phyloP scores from a whole-genome alignment of 2,329 filamentous ascomycete genomes.

The Fusarium burgessii region DNA sequence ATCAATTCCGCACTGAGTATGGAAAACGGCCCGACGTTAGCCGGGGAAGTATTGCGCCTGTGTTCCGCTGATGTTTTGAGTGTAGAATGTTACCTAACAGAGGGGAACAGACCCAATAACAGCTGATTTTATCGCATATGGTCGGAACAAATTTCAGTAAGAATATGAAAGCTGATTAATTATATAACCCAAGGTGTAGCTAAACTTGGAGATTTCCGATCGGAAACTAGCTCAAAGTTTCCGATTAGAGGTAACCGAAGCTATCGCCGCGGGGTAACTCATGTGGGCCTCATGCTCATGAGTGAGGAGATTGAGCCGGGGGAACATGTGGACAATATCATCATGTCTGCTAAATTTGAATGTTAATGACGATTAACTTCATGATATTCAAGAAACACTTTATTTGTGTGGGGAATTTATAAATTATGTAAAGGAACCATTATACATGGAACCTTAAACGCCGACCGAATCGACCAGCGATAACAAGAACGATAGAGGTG shows the following conservation, averaged over 20 bases:
- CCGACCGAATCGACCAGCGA: constrained; percentile 38
- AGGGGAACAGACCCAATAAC: not conserved
- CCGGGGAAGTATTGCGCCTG: constrained; percentile 36
- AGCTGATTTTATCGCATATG: constrained; percentile 19
- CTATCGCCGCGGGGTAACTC: constrained; percentile 20
- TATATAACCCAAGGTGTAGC: not conserved
- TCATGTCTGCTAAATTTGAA: constrained; percentile 1
- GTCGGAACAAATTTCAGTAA: not conserved
- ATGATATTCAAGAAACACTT: not conserved
- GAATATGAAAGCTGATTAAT: not conserved
- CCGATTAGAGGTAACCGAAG: constrained; percentile 12
- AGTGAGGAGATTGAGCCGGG: not conserved
- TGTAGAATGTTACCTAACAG: constrained; percentile 5
- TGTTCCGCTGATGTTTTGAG: constrained; percentile 38
- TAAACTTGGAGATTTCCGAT: not conserved
- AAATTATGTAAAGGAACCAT: constrained; percentile 42
- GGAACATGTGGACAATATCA: not conserved
- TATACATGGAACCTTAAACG: constrained; percentile 27
- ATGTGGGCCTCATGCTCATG: constrained; percentile 5
- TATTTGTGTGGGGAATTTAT: constrained; percentile 21
- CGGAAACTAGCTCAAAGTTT: constrained; percentile 5
- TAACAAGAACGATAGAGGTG: constrained; percentile 41
- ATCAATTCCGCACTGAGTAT: constrained; percentile 44
- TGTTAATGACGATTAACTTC: not conserved
- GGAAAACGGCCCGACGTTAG: constrained; percentile 47